Conservation (phyloP, 306 rosid species). For the Parietaria judaica region DNA sequence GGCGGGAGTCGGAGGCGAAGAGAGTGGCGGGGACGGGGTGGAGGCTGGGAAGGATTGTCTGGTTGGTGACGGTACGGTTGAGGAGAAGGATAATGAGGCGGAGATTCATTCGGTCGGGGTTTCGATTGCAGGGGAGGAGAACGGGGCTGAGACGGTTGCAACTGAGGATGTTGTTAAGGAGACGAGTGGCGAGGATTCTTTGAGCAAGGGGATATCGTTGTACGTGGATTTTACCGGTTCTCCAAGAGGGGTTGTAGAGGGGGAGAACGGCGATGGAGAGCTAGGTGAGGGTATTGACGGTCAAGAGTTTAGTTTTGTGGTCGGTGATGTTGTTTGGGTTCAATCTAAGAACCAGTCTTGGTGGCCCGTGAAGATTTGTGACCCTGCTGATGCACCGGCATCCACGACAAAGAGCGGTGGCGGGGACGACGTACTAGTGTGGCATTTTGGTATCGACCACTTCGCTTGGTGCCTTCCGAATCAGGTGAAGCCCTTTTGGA, state of each 20-base stretch:
- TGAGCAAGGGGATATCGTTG: conserved; percentile 28
- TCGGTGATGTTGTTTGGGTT: conserved; percentile 50
- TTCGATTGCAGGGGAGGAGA: neutral
- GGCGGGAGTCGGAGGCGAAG: neutral
- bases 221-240: conserved; percentile 30
- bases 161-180: conserved; percentile 7
- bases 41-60: conserved; percentile 14
- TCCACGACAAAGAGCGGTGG: conserved; percentile 10
- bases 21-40: conserved; percentile 7
- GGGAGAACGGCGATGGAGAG: conserved; percentile 20
- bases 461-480: conserved; percentile 27
- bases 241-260: conserved; percentile 7
- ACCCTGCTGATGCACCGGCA: conserved; percentile 24
- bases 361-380: conserved; percentile 48
- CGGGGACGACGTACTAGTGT: conserved; percentile 20
- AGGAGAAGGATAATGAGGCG: conserved; percentile 18
- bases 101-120: neutral
- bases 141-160: conserved; percentile 5
- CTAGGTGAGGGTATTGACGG: conserved; percentile 12
- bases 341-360: conserved; percentile 42
- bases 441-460: conserved; percentile 36
- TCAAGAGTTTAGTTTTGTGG: conserved; percentile 21
- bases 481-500: conserved; percentile 33
- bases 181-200: conserved; percentile 18
- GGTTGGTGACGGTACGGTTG: neutral